A percentile compares a stretch with the other conserved stretches of the same genome.
phyloP scores from a whole-genome alignment of 148 eudicot species.

The Linanthus parryae region DNA sequence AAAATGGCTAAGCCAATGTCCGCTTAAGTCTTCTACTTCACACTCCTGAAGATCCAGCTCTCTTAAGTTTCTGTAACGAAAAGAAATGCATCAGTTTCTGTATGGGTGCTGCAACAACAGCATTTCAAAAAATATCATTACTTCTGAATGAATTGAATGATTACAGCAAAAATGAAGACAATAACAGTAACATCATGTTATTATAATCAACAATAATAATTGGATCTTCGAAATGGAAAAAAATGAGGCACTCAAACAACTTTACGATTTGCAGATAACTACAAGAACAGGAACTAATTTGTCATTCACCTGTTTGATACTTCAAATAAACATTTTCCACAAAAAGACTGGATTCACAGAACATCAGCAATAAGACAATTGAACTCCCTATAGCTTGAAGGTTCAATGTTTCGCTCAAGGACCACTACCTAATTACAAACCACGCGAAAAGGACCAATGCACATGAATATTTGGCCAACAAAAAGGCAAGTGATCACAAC shows the following conservation, averaged over 20 bases:
- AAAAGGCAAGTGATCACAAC: no score
- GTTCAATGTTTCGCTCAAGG: neutral
- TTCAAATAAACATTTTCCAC: neutral
- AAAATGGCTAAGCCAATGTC: conserved; percentile 87
- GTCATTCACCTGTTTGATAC: conserved; percentile 1
- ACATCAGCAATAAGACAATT: neutral
- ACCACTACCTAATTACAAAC: conserved; percentile 1
- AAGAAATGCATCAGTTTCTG: neutral
- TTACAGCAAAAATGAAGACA: no score
- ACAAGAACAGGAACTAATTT: conserved; percentile 1
- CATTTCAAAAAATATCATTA: no score
- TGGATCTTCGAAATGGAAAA: neutral
- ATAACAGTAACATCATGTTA: no score
- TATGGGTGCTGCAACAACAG: no score
- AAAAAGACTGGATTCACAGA: neutral
- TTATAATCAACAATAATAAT: no score
- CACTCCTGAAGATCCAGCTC: conserved; percentile 83
- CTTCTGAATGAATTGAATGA: no score
- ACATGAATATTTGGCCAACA: no score
- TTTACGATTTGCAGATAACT: neutral
- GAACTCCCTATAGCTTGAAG: neutral
- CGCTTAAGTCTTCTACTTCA: conserved; percentile 87
- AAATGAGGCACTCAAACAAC: neutral
- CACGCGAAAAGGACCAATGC: no score
- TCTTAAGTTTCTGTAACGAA: conserved; percentile 52